Conservation (phyloP, 352 stramenopile species). For the Thalassiosira pacifica region DNA sequence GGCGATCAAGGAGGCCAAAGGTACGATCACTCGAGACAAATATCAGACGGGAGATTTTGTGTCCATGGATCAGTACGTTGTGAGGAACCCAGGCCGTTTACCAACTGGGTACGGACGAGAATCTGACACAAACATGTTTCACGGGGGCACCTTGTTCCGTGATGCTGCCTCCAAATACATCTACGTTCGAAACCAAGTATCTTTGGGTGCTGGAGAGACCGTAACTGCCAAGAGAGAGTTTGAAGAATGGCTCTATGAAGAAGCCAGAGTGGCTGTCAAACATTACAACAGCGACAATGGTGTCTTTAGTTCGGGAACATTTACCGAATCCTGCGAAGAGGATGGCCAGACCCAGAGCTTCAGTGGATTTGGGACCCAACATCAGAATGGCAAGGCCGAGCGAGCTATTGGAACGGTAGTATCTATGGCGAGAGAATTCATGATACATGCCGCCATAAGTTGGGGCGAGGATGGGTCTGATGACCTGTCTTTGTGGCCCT, state of each 20-base stretch:
- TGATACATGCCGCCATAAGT: constrained; percentile 51
- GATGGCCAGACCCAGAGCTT: neutral
- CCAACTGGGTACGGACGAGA: constrained; percentile 54
- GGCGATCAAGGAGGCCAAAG: neutral
- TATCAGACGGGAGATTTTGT: constrained; percentile 45
- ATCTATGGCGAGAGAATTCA: constrained; percentile 33
- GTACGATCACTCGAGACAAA: neutral
- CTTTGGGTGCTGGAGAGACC: neutral
- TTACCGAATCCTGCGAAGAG: neutral
- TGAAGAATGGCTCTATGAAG: constrained; percentile 1
- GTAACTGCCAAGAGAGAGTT: neutral
- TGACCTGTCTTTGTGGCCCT: constrained; percentile 42
- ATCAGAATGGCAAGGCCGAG: constrained; percentile 57
- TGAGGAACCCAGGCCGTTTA: constrained; percentile 37
- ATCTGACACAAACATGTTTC: constrained; percentile 37
- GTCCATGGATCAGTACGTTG: constrained; percentile 54
- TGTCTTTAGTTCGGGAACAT: constrained; percentile 28
- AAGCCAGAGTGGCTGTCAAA: neutral
- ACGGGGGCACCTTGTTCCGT: constrained; percentile 53
- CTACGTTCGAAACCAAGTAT: constrained; percentile 53
- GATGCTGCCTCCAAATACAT: constrained; percentile 39
- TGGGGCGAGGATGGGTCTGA: constrained; percentile 47
- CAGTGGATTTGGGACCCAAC: constrained; percentile 19
- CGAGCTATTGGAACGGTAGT: constrained; percentile 44
- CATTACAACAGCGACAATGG: constrained; percentile 53